Percentiles rank a stretch among this genome's conserved stretches.
phyloP scores from a whole-genome alignment of 192 early-diverging fungal species.

The Backusella tuberculispora region DNA sequence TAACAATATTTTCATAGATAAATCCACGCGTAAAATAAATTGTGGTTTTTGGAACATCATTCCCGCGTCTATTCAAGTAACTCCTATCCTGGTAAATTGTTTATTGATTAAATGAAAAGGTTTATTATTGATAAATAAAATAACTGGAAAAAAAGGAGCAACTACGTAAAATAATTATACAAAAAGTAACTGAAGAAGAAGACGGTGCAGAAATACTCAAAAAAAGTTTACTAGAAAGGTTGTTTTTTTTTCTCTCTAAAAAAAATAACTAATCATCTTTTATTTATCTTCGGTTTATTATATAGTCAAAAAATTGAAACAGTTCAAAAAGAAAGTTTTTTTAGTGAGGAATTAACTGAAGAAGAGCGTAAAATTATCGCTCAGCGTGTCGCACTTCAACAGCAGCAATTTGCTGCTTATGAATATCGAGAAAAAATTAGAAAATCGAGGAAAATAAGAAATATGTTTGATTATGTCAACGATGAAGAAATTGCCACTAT shows the following conservation, averaged over 20 bases:
- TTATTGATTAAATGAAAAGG: not conserved
- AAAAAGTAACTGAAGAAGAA: not conserved
- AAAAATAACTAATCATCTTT: not conserved
- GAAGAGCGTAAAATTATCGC: conserved; percentile 86
- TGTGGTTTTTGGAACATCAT: not conserved
- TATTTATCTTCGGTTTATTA: not conserved
- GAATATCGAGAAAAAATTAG: conserved; percentile 76
- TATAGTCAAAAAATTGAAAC: conserved; percentile 72
- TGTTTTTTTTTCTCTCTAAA: not conserved
- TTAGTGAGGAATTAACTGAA: conserved; percentile 86
- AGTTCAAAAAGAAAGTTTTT: conserved; percentile 82
- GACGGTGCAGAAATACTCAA: not conserved
- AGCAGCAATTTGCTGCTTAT: conserved; percentile 83
- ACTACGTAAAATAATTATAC: not conserved
- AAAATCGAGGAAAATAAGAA: conserved; percentile 54
- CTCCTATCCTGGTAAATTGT: conserved; percentile 14
- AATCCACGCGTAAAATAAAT: not conserved
- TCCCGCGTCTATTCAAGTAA: conserved; percentile 3
- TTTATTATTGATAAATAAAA: not conserved
- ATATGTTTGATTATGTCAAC: conserved; percentile 23
- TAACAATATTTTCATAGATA: conserved; percentile 12
- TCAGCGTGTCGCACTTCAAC: conserved; percentile 86
- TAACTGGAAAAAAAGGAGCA: not conserved
- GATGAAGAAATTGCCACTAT: conserved; percentile 76
- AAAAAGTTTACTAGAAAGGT: conserved; percentile 30